phyloP scores from a whole-genome alignment of 2,329 filamentous ascomycete genomes.

The Penicillium sp. region DNA sequence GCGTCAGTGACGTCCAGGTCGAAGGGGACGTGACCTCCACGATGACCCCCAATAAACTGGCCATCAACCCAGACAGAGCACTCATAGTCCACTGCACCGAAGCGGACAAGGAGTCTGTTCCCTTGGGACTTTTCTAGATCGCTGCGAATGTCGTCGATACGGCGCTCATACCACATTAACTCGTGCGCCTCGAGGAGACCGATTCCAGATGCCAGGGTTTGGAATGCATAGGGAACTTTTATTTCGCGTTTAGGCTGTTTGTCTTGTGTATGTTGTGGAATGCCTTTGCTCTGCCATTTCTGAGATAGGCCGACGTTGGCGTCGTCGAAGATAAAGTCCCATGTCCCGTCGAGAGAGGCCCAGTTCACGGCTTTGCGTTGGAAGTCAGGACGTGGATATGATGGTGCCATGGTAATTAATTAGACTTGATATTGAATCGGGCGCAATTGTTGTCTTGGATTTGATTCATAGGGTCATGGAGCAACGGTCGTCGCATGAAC shows the following conservation, averaged over 20 bases:
- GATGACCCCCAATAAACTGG: conserved; percentile 53
- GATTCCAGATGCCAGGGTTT: conserved; percentile 66
- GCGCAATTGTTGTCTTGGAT: not conserved
- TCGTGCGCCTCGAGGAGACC: conserved; percentile 66
- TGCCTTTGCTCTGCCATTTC: conserved; percentile 58
- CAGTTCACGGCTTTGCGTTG: conserved; percentile 59
- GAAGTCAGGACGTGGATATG: conserved; percentile 69
- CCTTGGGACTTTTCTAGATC: conserved; percentile 46
- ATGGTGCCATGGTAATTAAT: conserved; percentile 9
- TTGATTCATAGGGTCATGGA: not conserved
- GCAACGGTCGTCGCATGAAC: not conserved
- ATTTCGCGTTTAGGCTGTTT: conserved; percentile 57
- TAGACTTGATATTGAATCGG: not conserved
- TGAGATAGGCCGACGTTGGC: conserved; percentile 59
- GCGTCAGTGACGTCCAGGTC: conserved; percentile 59
- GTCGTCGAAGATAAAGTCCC: conserved; percentile 69
- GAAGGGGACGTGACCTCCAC: conserved; percentile 66
- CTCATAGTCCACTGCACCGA: conserved; percentile 57
- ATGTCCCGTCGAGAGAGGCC: conserved; percentile 64
- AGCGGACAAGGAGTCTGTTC: conserved; percentile 49
- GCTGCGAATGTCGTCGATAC: conserved; percentile 55
- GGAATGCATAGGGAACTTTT: conserved; percentile 67
- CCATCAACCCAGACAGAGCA: conserved; percentile 61
- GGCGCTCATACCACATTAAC: conserved; percentile 68
- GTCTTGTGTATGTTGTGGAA: conserved; percentile 45